Base-by-base conservation (phyloP, 192 early-diverging fungal genomes). In the Chytriomyces sp. region DNA sequence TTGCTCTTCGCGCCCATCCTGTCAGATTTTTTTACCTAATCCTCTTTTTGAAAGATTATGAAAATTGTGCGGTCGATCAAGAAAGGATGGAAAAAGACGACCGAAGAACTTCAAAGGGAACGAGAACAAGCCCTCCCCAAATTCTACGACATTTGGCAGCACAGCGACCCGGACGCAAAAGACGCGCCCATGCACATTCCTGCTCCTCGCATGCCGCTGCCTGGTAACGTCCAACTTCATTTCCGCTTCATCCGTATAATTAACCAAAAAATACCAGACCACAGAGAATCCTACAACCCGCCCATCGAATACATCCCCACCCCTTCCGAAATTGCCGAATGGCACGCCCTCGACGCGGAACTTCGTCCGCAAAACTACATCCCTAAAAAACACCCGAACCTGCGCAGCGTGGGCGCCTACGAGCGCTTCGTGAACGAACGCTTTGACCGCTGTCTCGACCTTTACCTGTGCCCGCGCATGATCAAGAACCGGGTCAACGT, bases 41-140 rank as follows among this genome's bases (percentile, higher is more conserved):
- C 31, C 12, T 10, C 12, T 2, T 39, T 25, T 52, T 60, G 34
- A 19, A 52, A 89, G 75, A 91, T 99, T 53, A 95, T 96, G 95
- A 93, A 98, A 86, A 94, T 99, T 75, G 98, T 95, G 10, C 94
- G 92, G 38, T 95, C 93, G 41, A 98, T 99, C 80, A 91, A 93
- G 39, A 82, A 90, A 68, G 96, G 96, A 26, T 86, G 85, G 33
- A 80, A 78, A 60, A 74, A 72, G 33, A 55, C 56, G 5, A 59
- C 76, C 25, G 75, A 86, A 52, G 82, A 86, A 65, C 14, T 22
- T 39, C 7, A 65, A 49, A 17, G 22, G 40, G 63, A 65, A 49
- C 40, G 52, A 25, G 63, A 41, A 32, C n/a, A 65, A 26, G 40
- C 63, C 5, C 25, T 52, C 10, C 91, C 93, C 25, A 82, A 84